Percentiles rank a stretch among this genome's conserved stretches.
phyloP scores from a whole-genome alignment of 306 rosid species.

The Canavalia gladiata region DNA sequence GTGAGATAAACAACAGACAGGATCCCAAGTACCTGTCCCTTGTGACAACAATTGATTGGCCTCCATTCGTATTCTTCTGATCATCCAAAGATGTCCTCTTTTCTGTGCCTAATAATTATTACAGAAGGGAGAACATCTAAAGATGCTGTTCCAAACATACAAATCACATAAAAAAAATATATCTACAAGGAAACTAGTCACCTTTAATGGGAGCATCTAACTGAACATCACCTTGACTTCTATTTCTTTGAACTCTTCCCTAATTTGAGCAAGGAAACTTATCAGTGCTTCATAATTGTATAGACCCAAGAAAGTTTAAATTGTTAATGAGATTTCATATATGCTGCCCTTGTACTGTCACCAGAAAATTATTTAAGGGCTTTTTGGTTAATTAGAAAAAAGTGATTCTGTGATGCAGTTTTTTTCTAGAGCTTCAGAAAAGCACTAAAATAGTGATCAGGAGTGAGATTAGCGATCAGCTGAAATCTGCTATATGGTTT shows the following conservation, averaged over 20 bases:
- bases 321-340: neutral
- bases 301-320: constrained; percentile 26
- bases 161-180: constrained; percentile 16
- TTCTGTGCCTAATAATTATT: constrained; percentile 43
- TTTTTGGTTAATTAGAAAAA: neutral
- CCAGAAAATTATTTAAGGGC: neutral
- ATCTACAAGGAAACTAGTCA: constrained; percentile 43
- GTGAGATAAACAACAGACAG: constrained; percentile 32
- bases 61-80: constrained; percentile 56
- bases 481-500: neutral
- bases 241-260: constrained; percentile 59
- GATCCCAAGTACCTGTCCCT: constrained; percentile 69
- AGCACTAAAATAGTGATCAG: neutral
- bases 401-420: neutral
- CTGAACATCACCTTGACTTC: constrained; percentile 49
- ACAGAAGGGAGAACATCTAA: constrained; percentile 28
- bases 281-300: constrained; percentile 36
- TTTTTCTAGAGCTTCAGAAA: neutral
- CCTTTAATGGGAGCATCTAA: constrained; percentile 61
- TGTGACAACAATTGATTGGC: constrained; percentile 56
- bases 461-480: neutral
- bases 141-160: constrained; percentile 20
- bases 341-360: neutral
- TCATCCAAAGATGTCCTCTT: constrained; percentile 51
- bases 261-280: constrained; percentile 43